phyloP scores from a whole-genome alignment of 2,329 filamentous ascomycete species.

The Venturia nashicola region DNA sequence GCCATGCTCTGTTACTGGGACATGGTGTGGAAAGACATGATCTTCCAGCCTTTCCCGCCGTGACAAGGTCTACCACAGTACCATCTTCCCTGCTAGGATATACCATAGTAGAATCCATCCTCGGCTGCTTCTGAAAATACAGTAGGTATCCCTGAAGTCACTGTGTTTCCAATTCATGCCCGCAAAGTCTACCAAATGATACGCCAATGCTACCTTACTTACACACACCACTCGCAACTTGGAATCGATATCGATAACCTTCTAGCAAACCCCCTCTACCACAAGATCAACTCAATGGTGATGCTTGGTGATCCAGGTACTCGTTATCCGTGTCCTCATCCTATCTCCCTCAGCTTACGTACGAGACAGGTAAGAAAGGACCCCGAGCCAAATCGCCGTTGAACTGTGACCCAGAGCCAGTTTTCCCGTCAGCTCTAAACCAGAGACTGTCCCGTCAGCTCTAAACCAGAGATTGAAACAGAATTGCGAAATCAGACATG shows the following conservation, averaged over 20 bases:
- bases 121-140: too few relatives aligned
- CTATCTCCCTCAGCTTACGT: not conserved
- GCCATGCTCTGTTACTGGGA: too few relatives aligned
- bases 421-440: constrained; percentile 1
- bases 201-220: too few relatives aligned
- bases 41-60: too few relatives aligned
- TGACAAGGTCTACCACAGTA: too few relatives aligned
- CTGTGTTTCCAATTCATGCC: not conserved
- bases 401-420: not conserved
- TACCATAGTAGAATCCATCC: too few relatives aligned
- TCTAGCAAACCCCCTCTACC: not conserved
- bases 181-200: too few relatives aligned
- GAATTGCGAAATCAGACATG: constrained; percentile 4
- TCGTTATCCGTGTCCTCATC: not conserved
- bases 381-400: not conserved
- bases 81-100: not conserved
- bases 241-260: too few relatives aligned
- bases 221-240: too few relatives aligned
- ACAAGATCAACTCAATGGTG: constrained; percentile 7
- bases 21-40: too few relatives aligned
- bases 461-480: constrained; percentile 2
- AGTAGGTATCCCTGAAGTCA: not conserved
- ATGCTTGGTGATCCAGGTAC: constrained; percentile 9
- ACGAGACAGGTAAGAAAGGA: not conserved
- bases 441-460: constrained; percentile 6